Base-by-base conservation (phyloP, 768 basidiomycete genomes). In the Suillus tomentosus region DNA sequence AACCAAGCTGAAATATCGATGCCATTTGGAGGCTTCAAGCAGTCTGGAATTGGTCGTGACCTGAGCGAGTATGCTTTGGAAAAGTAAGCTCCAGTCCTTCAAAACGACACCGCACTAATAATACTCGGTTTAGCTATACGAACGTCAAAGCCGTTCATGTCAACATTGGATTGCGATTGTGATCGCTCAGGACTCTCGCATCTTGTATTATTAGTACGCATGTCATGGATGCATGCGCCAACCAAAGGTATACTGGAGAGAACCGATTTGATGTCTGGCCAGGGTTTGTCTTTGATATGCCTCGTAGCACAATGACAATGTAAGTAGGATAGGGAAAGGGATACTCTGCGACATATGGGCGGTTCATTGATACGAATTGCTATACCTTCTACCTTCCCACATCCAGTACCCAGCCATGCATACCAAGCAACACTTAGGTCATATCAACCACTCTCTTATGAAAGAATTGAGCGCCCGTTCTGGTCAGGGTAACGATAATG, bases 401-500 rank as follows among this genome's bases (percentile, higher is more conserved):
- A 31, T 31, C 31, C 31, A 31, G 31, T 31, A 31, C 31, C 31
- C 31, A 31, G 2, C 31, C 31, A 31, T 31, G 27, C 3, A 31
- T 31, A 31, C 27, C 31, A 31, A 31, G 31, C 31, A 31, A 31
- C 3, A 31, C 3, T 27, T 27, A 27, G 27, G 0, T 27, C 27
- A 27, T 27, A 92, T 95, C 83, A 95, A 95, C 80, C 94, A 95
- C 81, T 91, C 87, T 96, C 87, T 96, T 98, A 85, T 97, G 96
- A 95, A 90, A 86, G 80, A 96, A 95, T 82, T 83, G 96, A 62
- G 88, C 94, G 3, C 92, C 92, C 1, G 71, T 85, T 31, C 74
- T 79, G 68, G 72, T 17, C 80, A 81, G 68, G 75, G 79, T 67
- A 86, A 85, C 71, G 89, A 88, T 27, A 73, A 68, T 42, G 90